Evolutionary conservation across 345 rosid genomes (phyloP), one percentile per base, ranked within the genome.

Genomic region (Schrenkiella parvula): DNA sequence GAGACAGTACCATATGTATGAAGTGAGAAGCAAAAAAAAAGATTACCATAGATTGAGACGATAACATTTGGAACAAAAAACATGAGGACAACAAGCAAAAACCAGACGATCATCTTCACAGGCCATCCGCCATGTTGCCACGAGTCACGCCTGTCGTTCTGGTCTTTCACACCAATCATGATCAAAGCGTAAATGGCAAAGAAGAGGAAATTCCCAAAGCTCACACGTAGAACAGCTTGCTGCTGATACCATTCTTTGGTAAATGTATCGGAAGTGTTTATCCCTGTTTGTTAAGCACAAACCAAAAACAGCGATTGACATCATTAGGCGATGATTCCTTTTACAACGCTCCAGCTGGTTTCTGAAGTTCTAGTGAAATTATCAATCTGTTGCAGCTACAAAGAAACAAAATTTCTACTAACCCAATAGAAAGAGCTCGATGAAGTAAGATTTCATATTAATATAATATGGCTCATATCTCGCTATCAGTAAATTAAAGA

Each of bases 41-140:
- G 72, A 34, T 83, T 48, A 91, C 99, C 99, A 65, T 91, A 95
- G 59, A 95, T 21, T 14, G 88, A 71, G 80, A 93, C 56, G 54
- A 91, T 75, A 21, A 79, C 81, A 71, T 88, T 84, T 5, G 96
- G 98, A 59, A 95, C 73, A 78, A 95, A 91, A 81, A 95, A 91
- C 98, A 91, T 89, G 60, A 95, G 96, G 71, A 85, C 75, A 8
- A 89, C 78, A 57, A 95, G 89, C 83, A 95, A 74, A 76, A 84
- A 52, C 99, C 99, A 95, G 52, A 83, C 76, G 5, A 86, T 80
- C 86, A 91, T 91, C 89, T 95, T 95, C n/a, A 86, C 80, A 60
- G 78, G 56, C 99, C 99, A 95, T 66, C 99, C 93, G 9, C 96
- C 96, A 44, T 95, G 99, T 59, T 95, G 98, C 98, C 93, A 87